Percentiles rank a stretch among this genome's conserved stretches.
Evolutionary conservation across 1,284 basidiomycete genomes (phyloP).

Genomic region (Microbotryum lychnidis-dioicae): DNA sequence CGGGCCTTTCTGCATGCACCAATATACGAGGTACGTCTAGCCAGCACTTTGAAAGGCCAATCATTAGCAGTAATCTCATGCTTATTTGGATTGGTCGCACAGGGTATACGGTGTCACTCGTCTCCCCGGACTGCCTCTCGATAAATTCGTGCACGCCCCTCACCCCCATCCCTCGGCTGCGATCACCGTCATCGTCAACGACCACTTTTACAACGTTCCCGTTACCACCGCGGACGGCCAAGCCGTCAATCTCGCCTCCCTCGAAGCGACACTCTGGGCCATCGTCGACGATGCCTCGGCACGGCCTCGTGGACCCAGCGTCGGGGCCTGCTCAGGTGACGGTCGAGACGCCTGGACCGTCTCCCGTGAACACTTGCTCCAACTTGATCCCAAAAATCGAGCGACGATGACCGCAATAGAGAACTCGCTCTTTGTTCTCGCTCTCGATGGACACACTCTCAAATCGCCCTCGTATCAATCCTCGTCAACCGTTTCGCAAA

Average conservation of each 20-base stretch:
- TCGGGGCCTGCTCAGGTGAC: constrained; percentile 72
- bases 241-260: constrained; percentile 45
- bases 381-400: constrained; percentile 59
- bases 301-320: constrained; percentile 46
- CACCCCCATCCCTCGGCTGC: constrained; percentile 50
- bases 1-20: constrained; percentile 52
- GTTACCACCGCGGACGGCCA: constrained; percentile 44
- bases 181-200: constrained; percentile 64
- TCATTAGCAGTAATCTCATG: too few relatives aligned
- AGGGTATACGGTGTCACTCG: constrained; percentile 70
- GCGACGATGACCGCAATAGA: constrained; percentile 56
- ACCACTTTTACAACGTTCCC: constrained; percentile 73
- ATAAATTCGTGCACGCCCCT: constrained; percentile 31
- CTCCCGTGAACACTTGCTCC: constrained; percentile 64
- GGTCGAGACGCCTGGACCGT: constrained; percentile 76
- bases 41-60: constrained; percentile 2
- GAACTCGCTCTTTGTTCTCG: constrained; percentile 66
- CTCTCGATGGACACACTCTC: constrained; percentile 49
- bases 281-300: constrained; percentile 61
- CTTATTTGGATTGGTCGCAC: background rate
- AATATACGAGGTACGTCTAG: constrained; percentile 45
- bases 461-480: constrained; percentile 47
- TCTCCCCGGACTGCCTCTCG: constrained; percentile 50
- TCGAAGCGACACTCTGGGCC: constrained; percentile 59
- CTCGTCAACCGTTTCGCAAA: constrained; percentile 42